phyloP scores from a whole-genome alignment of 2,329 filamentous ascomycete genomes.

The Venturia carpophila region DNA sequence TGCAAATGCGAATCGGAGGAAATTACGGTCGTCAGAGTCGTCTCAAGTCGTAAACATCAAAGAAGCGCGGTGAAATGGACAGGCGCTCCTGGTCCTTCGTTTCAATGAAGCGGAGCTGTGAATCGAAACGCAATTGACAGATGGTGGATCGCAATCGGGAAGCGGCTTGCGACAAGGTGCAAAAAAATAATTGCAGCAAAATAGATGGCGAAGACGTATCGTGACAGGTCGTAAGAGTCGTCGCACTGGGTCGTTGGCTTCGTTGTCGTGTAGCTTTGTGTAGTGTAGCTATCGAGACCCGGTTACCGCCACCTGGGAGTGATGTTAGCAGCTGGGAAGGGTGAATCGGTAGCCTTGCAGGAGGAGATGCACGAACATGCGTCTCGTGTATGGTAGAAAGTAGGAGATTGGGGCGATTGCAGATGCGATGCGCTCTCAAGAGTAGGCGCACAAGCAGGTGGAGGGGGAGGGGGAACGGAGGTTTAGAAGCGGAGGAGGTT shows the following conservation, averaged over 20 bases:
- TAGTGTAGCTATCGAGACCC: constrained; percentile 10
- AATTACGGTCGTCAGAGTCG: constrained; percentile 16
- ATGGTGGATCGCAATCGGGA: neutral
- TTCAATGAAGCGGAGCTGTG: constrained; percentile 2
- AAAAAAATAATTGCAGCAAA: neutral
- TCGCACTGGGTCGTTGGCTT: constrained; percentile 13
- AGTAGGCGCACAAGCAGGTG: constrained; percentile 15
- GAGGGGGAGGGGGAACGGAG: constrained; percentile 14
- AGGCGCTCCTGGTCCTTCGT: neutral
- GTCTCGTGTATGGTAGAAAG: constrained; percentile 26
- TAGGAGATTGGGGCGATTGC: constrained; percentile 31
- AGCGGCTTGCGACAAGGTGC: neutral
- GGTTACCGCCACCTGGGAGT: constrained; percentile 8
- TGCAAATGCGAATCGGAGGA: constrained; percentile 9
- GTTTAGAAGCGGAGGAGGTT: constrained; percentile 32
- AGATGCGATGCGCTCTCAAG: constrained; percentile 20
- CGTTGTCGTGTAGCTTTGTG: constrained; percentile 2
- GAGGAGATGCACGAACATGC: constrained; percentile 23
- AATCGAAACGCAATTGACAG: constrained; percentile 4
- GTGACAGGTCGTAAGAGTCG: constrained; percentile 19
- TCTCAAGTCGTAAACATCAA: constrained; percentile 17
- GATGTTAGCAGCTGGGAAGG: constrained; percentile 1
- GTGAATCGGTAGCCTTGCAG: constrained; percentile 21
- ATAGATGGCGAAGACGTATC: constrained; percentile 13
- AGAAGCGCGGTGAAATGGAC: neutral